Evolutionary conservation across 192 early-diverging fungal species (phyloP).

Genomic region (Rhizoclosmatium sp.): DNA sequence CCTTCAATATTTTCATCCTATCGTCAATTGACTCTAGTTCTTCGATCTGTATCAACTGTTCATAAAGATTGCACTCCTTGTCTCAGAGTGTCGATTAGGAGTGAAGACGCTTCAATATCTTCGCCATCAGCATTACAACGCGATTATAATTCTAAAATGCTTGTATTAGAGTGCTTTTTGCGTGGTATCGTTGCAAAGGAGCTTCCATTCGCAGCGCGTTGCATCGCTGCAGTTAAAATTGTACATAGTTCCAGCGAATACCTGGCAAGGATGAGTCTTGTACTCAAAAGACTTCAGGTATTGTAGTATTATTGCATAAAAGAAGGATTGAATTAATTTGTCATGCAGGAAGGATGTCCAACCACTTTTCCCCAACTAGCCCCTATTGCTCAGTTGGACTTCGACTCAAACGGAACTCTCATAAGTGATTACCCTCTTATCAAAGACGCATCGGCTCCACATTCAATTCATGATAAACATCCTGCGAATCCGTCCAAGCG

Average conservation of each 20-base stretch:
- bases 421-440: constrained; percentile 39
- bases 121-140: constrained; percentile 1
- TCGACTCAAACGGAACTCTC: constrained; percentile 34
- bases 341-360: constrained; percentile 22
- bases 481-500: background rate
- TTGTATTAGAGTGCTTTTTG: constrained; percentile 23
- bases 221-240: constrained; percentile 20
- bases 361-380: constrained; percentile 22
- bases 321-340: background rate
- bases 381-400: constrained; percentile 28
- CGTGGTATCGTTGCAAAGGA: background rate
- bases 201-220: constrained; percentile 22
- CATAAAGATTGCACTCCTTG: constrained; percentile 18
- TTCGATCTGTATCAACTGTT: constrained; percentile 25
- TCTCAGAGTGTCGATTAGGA: constrained; percentile 23
- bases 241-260: constrained; percentile 23
- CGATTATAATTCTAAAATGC: constrained; percentile 27
- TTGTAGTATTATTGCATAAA: no score
- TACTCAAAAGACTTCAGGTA: constrained; percentile 29
- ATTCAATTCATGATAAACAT: constrained; percentile 20
- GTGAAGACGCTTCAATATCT: constrained; percentile 6
- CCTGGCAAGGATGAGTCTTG: constrained; percentile 10
- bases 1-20: constrained; percentile 25
- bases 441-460: background rate
- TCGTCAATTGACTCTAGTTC: constrained; percentile 29